These are phyloP conservation scores for Sclerotiophoma versabilis DNA, from an alignment of 2,329 filamentous ascomycete genomes.

Conservation along the genomic window DNA sequence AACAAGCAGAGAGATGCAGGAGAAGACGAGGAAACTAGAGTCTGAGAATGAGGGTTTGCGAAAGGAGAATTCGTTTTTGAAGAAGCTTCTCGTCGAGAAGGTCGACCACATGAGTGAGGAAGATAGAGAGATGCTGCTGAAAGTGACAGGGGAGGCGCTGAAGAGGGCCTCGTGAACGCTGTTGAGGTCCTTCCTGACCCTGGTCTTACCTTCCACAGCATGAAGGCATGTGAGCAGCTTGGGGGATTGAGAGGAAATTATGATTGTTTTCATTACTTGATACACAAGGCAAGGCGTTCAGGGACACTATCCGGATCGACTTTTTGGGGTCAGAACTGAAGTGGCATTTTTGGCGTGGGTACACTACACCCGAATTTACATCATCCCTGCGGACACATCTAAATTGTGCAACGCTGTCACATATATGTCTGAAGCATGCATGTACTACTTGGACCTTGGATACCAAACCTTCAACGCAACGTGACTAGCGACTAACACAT, in stretches of 20 bases:
- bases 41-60: conserved; percentile 47
- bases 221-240: background rate
- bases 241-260: background rate
- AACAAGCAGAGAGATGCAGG: conserved; percentile 71
- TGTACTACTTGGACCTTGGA: no score
- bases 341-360: background rate
- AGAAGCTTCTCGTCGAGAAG: conserved; percentile 47
- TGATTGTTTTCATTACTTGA: background rate
- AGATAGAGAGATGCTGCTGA: conserved; percentile 38
- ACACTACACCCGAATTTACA: conserved; percentile 3
- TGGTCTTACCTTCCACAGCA: background rate
- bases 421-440: no score
- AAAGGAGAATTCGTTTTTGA: conserved; percentile 53
- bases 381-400: background rate
- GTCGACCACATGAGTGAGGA: conserved; percentile 50
- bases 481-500: no score
- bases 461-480: no score
- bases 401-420: background rate
- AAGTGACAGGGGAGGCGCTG: conserved; percentile 31
- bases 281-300: conserved; percentile 12
- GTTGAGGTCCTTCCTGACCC: background rate
- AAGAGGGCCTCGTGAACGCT: conserved; percentile 14
- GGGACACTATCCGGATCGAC: background rate
- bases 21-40: conserved; percentile 78
- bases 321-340: background rate